Percentiles rank a stretch among this genome's conserved stretches.
Conservation (phyloP, 345 rosid species). For the Brassica rapa region DNA sequence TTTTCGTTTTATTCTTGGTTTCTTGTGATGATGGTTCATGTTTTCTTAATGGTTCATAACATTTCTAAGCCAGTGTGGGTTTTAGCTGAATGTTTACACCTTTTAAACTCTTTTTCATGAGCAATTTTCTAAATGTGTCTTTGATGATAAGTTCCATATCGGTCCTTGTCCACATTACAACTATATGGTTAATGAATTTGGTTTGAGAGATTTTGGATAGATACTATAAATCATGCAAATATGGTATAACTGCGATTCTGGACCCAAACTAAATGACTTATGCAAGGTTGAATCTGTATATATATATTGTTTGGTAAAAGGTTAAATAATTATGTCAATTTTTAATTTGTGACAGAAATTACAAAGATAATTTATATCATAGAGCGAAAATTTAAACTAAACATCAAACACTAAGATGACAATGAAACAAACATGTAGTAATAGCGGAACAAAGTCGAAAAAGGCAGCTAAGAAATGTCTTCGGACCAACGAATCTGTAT, state of each 20-base stretch:
- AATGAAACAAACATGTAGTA: not conserved
- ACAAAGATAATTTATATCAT: not conserved
- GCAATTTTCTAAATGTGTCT: not conserved
- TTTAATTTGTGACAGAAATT: not conserved
- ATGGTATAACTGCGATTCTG: not conserved
- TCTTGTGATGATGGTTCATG: not conserved
- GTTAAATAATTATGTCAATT: not conserved
- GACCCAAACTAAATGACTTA: no score
- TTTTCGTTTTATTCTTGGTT: not conserved
- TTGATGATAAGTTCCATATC: not conserved
- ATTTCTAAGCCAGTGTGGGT: not conserved
- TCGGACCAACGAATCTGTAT: not conserved
- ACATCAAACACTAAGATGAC: not conserved
- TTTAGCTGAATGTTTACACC: not conserved
- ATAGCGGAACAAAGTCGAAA: not conserved
- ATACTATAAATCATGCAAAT: not conserved
- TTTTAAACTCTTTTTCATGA: not conserved
- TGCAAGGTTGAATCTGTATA: no score
- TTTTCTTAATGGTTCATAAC: not conserved
- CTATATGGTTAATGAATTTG: not conserved
- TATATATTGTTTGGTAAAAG: not conserved
- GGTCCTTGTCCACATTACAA: not conserved
- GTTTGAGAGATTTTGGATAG: not conserved
- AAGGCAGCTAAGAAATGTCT: not conserved
- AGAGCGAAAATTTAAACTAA: no score